Base-by-base conservation (phyloP, 2,329 filamentous ascomycete genomes). In the Neopestalotiopsis sp. region DNA sequence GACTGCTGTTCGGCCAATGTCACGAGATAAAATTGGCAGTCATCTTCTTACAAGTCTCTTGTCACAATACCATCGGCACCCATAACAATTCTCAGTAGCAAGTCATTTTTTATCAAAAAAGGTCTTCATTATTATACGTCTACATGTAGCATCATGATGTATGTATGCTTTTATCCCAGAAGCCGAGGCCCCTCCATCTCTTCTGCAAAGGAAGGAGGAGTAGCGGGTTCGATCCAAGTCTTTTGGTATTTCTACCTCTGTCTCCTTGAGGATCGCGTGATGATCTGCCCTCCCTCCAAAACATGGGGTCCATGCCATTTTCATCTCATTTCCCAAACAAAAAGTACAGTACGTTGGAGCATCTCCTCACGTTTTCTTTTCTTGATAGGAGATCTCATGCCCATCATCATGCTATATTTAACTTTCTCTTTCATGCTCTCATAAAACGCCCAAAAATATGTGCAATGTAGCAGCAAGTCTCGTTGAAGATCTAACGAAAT, bases 81-180 rank as follows among this genome's bases (percentile, higher is more conserved):
- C 34, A 38, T 38, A 7, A 1, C 24, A 7, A 38, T 9, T 38
- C 1, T 1, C 57, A n/a, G 7, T 30, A n/a, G 28, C 2, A 6
- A 1, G 28, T 17, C 28, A n/a, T 3, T 59, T 30, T 5, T 30
- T 59, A 34, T 30, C 30, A 59, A 30, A 59, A 61, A 34, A 61
- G 17, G 32, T 79, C 72, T 79, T 80, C 79, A 77, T 80, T 79
- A 80, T 77, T 79, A 79, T 78, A 77, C 80, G 75, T 80, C 74
- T 80, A 81, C 78, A 76, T 74, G 63, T 42, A 66, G 64, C 63
- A 63, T 57, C 28, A 30, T 38, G 34, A 10, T 38, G 34, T 34
- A 17, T 34, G 28, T 34, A 63, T 45, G 28, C 38, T 66, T 28
- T 42, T 32, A 61, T 56, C 65, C 64, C 57, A 38, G 57, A 20